These are phyloP conservation scores for Teunomyces kruisii DNA, from an alignment of 805 yeast species.

Conservation along the genomic window DNA sequence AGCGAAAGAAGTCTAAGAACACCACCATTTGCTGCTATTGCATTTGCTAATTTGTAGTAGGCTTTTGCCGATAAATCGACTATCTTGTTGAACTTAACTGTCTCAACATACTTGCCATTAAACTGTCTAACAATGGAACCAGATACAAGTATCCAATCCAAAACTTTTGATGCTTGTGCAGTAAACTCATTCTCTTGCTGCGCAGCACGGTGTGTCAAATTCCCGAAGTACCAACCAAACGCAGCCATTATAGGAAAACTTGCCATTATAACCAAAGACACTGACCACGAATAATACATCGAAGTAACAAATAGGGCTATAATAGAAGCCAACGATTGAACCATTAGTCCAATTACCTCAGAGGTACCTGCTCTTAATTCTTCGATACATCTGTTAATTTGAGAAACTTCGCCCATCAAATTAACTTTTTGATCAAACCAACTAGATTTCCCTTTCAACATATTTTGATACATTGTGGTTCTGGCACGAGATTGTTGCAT, in stretches of 20 bases:
- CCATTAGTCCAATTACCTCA: slow-evolving; percentile 59
- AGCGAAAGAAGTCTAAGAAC: slow-evolving; percentile 56
- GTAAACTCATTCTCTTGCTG: slow-evolving; percentile 56
- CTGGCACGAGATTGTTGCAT: slow-evolving; percentile 62
- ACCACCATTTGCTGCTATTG: slow-evolving; percentile 56
- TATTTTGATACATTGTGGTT: slow-evolving; percentile 36
- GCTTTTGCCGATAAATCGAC: slow-evolving; percentile 35
- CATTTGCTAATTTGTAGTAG: slow-evolving; percentile 46
- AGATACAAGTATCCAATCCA: slow-evolving; percentile 70
- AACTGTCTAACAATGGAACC: slow-evolving; percentile 61
- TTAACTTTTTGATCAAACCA: slow-evolving; percentile 66
- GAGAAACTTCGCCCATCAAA: slow-evolving; percentile 63
- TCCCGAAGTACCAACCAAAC: slow-evolving; percentile 51
- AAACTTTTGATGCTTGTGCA: slow-evolving; percentile 54
- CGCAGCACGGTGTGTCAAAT: slow-evolving; percentile 49
- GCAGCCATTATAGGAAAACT: slow-evolving; percentile 66
- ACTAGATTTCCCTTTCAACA: slow-evolving; percentile 46
- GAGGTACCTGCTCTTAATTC: slow-evolving; percentile 68
- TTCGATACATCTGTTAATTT: slow-evolving; percentile 69
- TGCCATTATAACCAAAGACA: slow-evolving; percentile 76
- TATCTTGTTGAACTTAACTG: slow-evolving; percentile 37
- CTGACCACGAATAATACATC: slow-evolving; percentile 78
- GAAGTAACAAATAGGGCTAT: slow-evolving; percentile 61
- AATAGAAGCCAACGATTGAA: slow-evolving; percentile 54
- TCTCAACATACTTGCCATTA: slow-evolving; percentile 57